Evolutionary conservation across 306 rosid genomes (phyloP).

Genomic region (Sophora flavescens): DNA sequence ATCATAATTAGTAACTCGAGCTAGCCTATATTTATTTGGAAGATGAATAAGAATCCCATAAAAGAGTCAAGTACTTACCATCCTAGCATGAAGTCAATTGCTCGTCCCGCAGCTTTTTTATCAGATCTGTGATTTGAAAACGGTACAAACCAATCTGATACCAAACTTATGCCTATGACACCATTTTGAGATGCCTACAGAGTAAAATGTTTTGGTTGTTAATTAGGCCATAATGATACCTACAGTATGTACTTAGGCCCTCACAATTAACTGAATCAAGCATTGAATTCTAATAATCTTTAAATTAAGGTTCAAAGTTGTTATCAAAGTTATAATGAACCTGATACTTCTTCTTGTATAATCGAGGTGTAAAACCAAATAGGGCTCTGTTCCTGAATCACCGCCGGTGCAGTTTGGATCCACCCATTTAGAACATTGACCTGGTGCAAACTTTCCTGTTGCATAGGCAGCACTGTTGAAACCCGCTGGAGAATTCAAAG

Average conservation of each 20-base stretch:
- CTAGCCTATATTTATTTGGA: background rate
- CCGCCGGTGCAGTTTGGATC: conserved; percentile 56
- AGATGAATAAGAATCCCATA: background rate
- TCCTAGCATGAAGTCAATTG: conserved; percentile 71
- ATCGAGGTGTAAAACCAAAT: conserved; percentile 51
- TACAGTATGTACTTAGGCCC: background rate
- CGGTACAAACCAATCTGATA: conserved; percentile 60
- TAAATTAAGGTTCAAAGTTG: background rate
- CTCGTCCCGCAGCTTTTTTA: conserved; percentile 54
- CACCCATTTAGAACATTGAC: conserved; percentile 60
- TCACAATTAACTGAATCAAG: background rate
- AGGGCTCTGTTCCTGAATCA: conserved; percentile 65
- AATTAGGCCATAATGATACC: background rate
- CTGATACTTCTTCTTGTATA: conserved; percentile 55
- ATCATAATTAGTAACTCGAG: background rate
- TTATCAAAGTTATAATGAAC: conserved; percentile 19
- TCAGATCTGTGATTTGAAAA: conserved; percentile 40
- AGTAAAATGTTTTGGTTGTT: background rate
- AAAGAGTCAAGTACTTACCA: conserved; percentile 51
- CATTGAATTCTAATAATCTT: too few relatives aligned
- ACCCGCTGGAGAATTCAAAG: conserved; percentile 59
- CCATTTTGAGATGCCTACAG: conserved; percentile 71
- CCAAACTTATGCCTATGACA: conserved; percentile 60
- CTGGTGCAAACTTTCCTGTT: conserved; percentile 37
- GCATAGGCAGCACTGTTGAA: conserved; percentile 50